Conservation (phyloP, 108 stramenopile genomes). For the Cyclotella choctawhatcheeana region DNA sequence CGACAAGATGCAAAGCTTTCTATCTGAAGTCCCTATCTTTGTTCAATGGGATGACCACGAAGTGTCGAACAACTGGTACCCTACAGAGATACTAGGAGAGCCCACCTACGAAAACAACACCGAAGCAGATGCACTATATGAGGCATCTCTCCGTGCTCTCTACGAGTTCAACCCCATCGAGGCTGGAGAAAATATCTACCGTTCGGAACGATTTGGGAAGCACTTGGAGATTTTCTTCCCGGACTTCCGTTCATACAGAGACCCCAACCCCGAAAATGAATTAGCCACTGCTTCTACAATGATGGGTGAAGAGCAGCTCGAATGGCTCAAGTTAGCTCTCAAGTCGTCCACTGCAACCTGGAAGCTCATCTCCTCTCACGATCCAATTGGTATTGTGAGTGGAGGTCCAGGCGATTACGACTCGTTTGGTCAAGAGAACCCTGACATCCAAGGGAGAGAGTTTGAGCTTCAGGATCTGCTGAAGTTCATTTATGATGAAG, state of each 20-base stretch:
- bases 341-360: constrained; percentile 39
- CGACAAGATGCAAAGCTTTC: constrained; percentile 44
- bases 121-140: constrained; percentile 24
- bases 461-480: constrained; percentile 46
- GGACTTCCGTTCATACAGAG: constrained; percentile 49
- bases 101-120: constrained; percentile 12
- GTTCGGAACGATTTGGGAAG: constrained; percentile 47
- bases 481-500: constrained; percentile 36
- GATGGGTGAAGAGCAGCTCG: constrained; percentile 48
- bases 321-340: constrained; percentile 48
- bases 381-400: constrained; percentile 45
- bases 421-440: constrained; percentile 34
- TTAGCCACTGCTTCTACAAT: constrained; percentile 27
- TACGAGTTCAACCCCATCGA: constrained; percentile 48
- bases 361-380: constrained; percentile 53
- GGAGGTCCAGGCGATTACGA: constrained; percentile 41
- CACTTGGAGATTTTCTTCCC: constrained; percentile 58
- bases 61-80: constrained; percentile 48
- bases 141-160: constrained; percentile 36
- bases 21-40: constrained; percentile 43
- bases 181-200: constrained; percentile 15
- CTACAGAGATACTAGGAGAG: constrained; percentile 14
- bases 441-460: constrained; percentile 38
- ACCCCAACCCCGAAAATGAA: constrained; percentile 25
- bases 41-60: constrained; percentile 59